Percentiles rank a stretch among this genome's conserved stretches.
phyloP scores from a whole-genome alignment of 805 yeast genomes.

The Candida peoriensis region DNA sequence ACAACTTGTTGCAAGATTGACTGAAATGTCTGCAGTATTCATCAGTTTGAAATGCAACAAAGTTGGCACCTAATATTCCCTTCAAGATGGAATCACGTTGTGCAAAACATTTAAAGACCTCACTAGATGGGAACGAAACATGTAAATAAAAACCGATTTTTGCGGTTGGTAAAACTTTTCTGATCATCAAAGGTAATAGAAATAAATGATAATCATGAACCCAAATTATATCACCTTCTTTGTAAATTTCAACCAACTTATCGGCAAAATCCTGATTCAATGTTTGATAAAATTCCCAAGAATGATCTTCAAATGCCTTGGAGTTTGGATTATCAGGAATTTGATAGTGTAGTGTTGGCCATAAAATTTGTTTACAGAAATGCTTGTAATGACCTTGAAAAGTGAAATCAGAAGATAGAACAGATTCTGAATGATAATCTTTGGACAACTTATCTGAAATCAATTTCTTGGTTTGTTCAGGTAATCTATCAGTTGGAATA shows the following conservation, averaged over 20 bases:
- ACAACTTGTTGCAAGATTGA: conserved; percentile 80
- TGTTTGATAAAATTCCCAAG: conserved; percentile 79
- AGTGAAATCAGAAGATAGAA: conserved; percentile 69
- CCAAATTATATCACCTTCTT: conserved; percentile 80
- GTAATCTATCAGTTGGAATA: conserved; percentile 82
- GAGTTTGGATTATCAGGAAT: conserved; percentile 93
- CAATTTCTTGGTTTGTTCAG: conserved; percentile 45
- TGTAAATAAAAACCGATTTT: conserved; percentile 90
- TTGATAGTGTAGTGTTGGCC: conserved; percentile 95
- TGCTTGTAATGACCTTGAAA: conserved; percentile 89
- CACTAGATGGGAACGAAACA: conserved; percentile 92
- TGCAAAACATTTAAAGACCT: conserved; percentile 90
- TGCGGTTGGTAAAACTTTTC: conserved; percentile 72
- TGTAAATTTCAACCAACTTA: conserved; percentile 59
- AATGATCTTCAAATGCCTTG: conserved; percentile 91
- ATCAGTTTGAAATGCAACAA: conserved; percentile 83
- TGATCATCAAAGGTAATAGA: conserved; percentile 79
- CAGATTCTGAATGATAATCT: conserved; percentile 56
- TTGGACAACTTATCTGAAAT: conserved; percentile 44
- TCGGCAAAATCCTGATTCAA: conserved; percentile 81
- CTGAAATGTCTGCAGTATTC: conserved; percentile 93
- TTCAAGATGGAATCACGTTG: conserved; percentile 69
- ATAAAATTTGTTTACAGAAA: conserved; percentile 88
- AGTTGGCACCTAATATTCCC: conserved; percentile 87
- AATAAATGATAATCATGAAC: conserved; percentile 90